Base-by-base conservation (phyloP, 2,329 filamentous ascomycete species). In the Penicillium sclerotiorum region DNA sequence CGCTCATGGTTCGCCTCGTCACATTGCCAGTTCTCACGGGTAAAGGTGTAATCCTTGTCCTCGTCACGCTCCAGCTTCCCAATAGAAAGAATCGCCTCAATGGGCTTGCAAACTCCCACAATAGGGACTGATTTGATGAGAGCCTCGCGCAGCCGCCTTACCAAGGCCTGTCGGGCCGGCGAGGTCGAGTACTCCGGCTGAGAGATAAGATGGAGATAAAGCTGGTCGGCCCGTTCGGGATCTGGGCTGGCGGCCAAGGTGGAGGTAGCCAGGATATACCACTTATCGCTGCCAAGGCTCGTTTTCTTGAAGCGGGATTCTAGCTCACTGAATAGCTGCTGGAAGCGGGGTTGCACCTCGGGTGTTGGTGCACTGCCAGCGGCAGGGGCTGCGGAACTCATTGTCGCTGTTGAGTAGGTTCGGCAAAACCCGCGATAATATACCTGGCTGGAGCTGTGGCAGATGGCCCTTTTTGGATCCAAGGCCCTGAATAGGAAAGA, bases 31-130 rank as follows among this genome's bases (percentile, higher is more conserved):
- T 75, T 70, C 54, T 82, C 75, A 56, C 83, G 77, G 3, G 79
- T 81, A 49, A 69, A 72, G 4, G 69, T 75, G 47, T 74, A 80
- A 57, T 87, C 84, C 44, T 76, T 79, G 57, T 87, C 84, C 61
- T 85, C 82, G 0, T 72, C 73, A 21, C 63, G 66, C 56, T 84
- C 81, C 8, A 80, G 62, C 13, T 73, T 70, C 49, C 68, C 72
- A 45, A 85, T 83, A n/a, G 77, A 72, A 7, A 84, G 71, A 36
- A 85, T 78, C 1, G 81, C 78, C 58, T 85, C 82, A 4, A 87
- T 66, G 7, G 83, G 82, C 60, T 84, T 86, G 65, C 81, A 84
- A 0, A 86, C 81, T 1, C 84, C 84, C 13, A 84, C 75, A 2
- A 86, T 71, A 11, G 73, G 71, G 9, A 83, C 73, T n/a, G 76